Evolutionary conservation across 2,329 filamentous ascomycete genomes (phyloP).

Genomic region (Aspergillus calidoustus): DNA sequence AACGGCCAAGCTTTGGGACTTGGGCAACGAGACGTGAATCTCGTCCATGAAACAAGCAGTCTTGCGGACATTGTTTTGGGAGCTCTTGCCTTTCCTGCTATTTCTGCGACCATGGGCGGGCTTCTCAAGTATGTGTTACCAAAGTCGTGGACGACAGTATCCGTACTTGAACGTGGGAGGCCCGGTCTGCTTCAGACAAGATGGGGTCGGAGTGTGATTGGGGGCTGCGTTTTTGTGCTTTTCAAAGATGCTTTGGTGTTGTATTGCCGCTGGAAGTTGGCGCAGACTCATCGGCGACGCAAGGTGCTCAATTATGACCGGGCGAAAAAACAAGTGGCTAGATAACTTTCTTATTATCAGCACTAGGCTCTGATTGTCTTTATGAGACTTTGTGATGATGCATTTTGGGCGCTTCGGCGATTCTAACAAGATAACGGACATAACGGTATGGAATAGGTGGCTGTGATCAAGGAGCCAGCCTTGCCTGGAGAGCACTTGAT

Average conservation of each 20-base stretch:
- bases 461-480: neutral
- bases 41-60: conserved; percentile 58
- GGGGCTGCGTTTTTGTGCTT: conserved; percentile 86
- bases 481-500: neutral
- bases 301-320: conserved; percentile 54
- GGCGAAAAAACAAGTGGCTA: conserved; percentile 40
- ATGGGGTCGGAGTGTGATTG: conserved; percentile 88
- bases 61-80: conserved; percentile 67
- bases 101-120: conserved; percentile 80
- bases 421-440: conserved; percentile 14
- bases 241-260: conserved; percentile 71
- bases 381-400: conserved; percentile 26
- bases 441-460: neutral
- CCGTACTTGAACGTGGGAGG: conserved; percentile 46
- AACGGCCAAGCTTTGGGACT: conserved; percentile 35
- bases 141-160: conserved; percentile 63
- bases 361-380: neutral
- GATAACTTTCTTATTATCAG: neutral
- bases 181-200: conserved; percentile 76
- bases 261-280: conserved; percentile 59
- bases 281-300: conserved; percentile 52
- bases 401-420: conserved; percentile 30
- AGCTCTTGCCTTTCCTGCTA: conserved; percentile 77
- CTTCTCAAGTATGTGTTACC: conserved; percentile 72
- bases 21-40: conserved; percentile 47